These are phyloP conservation scores for Lathyrus oleraceus DNA, from an alignment of 306 rosid species.

Conservation along the genomic window DNA sequence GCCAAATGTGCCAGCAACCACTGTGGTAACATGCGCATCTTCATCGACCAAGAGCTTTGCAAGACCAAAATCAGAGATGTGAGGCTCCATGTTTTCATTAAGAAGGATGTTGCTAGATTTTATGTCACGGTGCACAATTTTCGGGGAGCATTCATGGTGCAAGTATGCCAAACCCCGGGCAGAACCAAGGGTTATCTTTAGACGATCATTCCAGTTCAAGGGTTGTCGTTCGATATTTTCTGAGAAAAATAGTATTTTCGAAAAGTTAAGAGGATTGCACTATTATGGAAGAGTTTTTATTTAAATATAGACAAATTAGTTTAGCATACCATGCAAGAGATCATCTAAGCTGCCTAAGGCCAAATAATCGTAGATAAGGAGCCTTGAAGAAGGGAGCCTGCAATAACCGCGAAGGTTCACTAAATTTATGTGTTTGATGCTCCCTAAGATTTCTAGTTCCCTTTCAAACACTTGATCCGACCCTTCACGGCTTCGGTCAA, in stretches of 20 bases:
- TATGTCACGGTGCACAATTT: constrained; percentile 83
- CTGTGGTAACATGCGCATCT: constrained; percentile 93
- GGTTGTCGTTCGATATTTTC: constrained; percentile 47
- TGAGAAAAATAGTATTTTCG: neutral
- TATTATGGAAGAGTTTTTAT: neutral
- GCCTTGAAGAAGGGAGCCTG: constrained; percentile 87
- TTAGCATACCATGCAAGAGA: constrained; percentile 77
- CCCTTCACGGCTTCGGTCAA: constrained; percentile 75
- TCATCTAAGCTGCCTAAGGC: constrained; percentile 84
- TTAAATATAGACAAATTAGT: no score
- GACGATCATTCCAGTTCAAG: constrained; percentile 76
- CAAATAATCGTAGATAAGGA: constrained; percentile 83
- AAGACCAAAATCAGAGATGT: constrained; percentile 89
- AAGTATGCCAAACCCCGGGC: constrained; percentile 92
- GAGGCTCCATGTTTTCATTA: constrained; percentile 84
- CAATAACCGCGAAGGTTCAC: constrained; percentile 91
- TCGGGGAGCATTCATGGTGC: constrained; percentile 92
- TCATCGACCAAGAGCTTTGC: constrained; percentile 92
- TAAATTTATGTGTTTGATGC: constrained; percentile 84
- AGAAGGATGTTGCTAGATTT: constrained; percentile 97
- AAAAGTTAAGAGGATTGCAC: neutral
- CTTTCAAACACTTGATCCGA: constrained; percentile 89
- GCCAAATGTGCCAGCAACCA: constrained; percentile 98
- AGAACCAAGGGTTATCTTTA: constrained; percentile 88
- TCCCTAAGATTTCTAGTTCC: constrained; percentile 88